Base-by-base conservation (phyloP, 2,329 filamentous ascomycete species). In the Coniochaeta sp. region DNA sequence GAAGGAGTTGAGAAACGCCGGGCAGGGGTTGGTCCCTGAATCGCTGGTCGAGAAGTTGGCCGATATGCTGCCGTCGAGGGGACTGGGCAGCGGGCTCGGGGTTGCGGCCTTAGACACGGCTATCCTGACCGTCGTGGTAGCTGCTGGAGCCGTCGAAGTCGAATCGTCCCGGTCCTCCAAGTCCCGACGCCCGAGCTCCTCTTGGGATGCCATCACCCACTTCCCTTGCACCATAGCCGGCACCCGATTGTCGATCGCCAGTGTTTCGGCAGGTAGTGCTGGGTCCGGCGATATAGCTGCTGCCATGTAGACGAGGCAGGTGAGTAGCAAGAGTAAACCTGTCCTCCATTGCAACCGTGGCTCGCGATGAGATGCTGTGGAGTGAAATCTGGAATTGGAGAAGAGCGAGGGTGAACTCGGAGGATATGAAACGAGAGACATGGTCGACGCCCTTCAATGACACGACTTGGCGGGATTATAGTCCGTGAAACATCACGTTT, bases 1-100 rank as follows among this genome's bases (percentile, higher is more conserved):
- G 67, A 96, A 85, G 2, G 72, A 72, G 58, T 83, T 78, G 72
- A 96, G 87, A 74, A 93, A 93, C 5, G 70, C 71, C 3, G 86
- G 83, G 68, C 89, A 93, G 5, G 76, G 75, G 26, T 76, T 70
- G 16, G 73, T 67, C 55, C 79, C 81, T 57, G 77, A 75, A 12
- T 73, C n/a, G 24, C n/a, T 67, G 58, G 71, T 61, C 17, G 82
- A 81, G 73, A 90, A 89, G 65, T 89, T 88, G 63, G 79, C 79
- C 8, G 81, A 80, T 32, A 89, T 72, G 56, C 80, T 82, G 60
- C 81, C 85, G 66, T 92, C 89, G 68, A 91, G 90, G 2, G 88
- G 81, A 12, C 73, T 83, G 0, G 88, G 89, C 47, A 89, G 74
- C 5, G 80, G 74, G 58, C 73, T 75, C 1, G 22, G 67, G 71